phyloP scores from a whole-genome alignment of 2,329 filamentous ascomycete species.

The Aspergillus fischeri region DNA sequence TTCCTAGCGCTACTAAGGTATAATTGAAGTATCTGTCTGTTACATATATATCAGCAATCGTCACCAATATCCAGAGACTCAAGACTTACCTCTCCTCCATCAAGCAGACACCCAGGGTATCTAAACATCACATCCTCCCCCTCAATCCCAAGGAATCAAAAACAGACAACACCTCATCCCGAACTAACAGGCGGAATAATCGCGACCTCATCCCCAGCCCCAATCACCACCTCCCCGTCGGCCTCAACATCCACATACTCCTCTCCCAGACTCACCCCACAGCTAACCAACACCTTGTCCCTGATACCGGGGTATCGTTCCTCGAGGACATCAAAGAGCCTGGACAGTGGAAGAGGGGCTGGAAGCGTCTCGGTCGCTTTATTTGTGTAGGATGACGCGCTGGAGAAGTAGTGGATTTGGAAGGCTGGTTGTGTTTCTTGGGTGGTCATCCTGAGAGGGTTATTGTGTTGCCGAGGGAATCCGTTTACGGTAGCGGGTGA shows the following conservation, averaged over 20 bases:
- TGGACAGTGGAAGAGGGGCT: constrained; percentile 37
- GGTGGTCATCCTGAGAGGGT: neutral
- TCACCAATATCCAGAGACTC: neutral
- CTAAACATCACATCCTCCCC: neutral
- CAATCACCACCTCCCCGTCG: constrained; percentile 26
- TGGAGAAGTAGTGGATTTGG: constrained; percentile 45
- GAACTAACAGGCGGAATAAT: constrained; percentile 48
- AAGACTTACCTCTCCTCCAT: neutral
- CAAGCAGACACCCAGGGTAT: neutral
- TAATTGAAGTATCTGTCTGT: neutral
- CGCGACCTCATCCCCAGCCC: constrained; percentile 40
- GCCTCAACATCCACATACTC: constrained; percentile 41
- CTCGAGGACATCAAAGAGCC: constrained; percentile 38
- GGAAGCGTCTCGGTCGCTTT: constrained; percentile 38
- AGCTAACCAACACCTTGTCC: constrained; percentile 36
- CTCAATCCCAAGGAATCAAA: neutral
- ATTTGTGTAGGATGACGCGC: constrained; percentile 38
- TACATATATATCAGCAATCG: neutral
- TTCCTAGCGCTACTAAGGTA: neutral
- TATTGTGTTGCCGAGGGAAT: neutral
- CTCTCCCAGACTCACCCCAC: constrained; percentile 40
- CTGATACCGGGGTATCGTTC: constrained; percentile 39
- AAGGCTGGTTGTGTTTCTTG: constrained; percentile 23
- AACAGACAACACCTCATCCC: constrained; percentile 24
- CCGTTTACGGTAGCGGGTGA: neutral